phyloP scores from a whole-genome alignment of 768 basidiomycete species.

The Suillus subalutaceus region DNA sequence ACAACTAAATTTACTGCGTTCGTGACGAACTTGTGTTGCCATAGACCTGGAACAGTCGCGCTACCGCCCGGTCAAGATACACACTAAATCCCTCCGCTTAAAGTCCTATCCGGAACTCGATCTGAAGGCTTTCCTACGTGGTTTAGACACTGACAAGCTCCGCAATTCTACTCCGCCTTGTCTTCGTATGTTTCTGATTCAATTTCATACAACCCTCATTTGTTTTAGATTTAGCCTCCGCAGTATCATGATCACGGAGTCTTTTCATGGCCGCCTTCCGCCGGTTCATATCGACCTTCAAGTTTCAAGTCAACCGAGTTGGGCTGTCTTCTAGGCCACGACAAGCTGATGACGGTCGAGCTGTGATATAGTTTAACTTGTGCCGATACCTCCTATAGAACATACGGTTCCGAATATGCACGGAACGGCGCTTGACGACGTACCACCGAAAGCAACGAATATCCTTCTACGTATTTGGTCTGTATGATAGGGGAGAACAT shows the following conservation, averaged over 20 bases:
- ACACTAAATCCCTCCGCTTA: neutral
- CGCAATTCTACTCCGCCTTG: neutral
- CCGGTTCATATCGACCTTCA: neutral
- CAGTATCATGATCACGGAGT: neutral
- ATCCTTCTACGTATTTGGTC: neutral
- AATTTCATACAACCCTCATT: neutral
- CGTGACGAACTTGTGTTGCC: neutral
- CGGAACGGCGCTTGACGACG: neutral
- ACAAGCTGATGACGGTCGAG: neutral
- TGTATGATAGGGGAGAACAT: neutral
- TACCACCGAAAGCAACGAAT: neutral
- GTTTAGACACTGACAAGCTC: neutral
- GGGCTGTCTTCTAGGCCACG: neutral
- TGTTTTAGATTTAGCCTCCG: neutral
- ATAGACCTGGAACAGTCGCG: neutral
- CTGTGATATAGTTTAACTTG: neutral
- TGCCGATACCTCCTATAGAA: neutral
- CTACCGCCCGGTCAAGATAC: neutral
- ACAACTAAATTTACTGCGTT: neutral
- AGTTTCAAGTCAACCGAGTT: neutral
- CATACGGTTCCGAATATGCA: neutral
- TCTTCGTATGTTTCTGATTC: neutral
- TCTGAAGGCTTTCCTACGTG: neutral
- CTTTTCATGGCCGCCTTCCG: neutral
- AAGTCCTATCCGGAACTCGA: neutral